Percentiles rank a stretch among this genome's conserved stretches.
phyloP scores from a whole-genome alignment of 2,329 filamentous ascomycete genomes.

The Penicillium corylophilum region DNA sequence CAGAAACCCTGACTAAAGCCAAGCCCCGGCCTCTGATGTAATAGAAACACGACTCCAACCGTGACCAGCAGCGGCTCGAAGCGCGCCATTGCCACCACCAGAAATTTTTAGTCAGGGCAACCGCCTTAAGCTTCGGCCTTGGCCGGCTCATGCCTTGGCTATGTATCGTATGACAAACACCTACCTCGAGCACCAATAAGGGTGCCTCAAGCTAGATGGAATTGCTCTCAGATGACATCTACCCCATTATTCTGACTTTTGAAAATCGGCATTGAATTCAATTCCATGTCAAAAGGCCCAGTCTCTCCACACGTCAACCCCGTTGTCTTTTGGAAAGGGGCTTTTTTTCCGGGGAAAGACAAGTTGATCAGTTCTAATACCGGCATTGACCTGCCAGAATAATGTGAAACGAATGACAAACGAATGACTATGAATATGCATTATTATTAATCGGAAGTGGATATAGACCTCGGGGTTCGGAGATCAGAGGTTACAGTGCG shows the following conservation, averaged over 20 bases:
- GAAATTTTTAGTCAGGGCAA: conserved; percentile 9
- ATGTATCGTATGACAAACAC: background rate
- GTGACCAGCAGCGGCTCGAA: conserved; percentile 5
- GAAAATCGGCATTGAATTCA: background rate
- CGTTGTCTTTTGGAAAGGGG: background rate
- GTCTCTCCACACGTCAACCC: background rate
- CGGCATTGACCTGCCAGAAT: background rate
- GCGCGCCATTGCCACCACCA: conserved; percentile 7
- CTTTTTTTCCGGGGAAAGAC: background rate
- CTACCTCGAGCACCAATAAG: background rate
- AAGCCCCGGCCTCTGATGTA: background rate
- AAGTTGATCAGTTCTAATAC: background rate
- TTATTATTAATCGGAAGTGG: background rate
- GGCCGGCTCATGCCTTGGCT: background rate
- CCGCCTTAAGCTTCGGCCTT: background rate
- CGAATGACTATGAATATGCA: background rate
- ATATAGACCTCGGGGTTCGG: background rate
- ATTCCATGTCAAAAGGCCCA: background rate
- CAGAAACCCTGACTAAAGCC: background rate
- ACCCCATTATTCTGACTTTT: background rate
- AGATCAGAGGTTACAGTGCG: background rate
- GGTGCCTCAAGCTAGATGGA: background rate
- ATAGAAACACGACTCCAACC: background rate
- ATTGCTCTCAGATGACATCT: background rate
- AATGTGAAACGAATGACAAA: background rate